Evolutionary conservation across 768 basidiomycete genomes (phyloP), one percentile per base, ranked within the genome.

Genomic region (Infundibulicybe gibba): DNA sequence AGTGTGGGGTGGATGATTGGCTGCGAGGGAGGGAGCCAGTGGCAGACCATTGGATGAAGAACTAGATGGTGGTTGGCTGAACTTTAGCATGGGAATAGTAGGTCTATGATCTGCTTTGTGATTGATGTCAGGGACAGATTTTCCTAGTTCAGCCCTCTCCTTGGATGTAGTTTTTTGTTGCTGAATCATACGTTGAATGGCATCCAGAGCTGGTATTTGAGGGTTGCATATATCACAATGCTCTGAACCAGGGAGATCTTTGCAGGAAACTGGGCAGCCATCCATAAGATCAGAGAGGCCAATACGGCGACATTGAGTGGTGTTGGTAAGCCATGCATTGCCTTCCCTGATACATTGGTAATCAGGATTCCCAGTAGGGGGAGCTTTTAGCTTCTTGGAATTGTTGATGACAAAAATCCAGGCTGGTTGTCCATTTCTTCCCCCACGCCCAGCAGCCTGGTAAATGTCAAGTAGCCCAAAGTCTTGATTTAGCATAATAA

Each of bases 401-500:
- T 14, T 10, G 13, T 49, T 37, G 34, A 49, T 17, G 13, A 43
- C n/a, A 39, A 37, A 49, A 1, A 43, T 31, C 12, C 38, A 3
- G 5, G 48, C 41, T 2, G 35, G 33, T 31, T 44, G 33, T 13
- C 52, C 52, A 43, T 50, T 47, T 1, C 56, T 38, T 1, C 56
- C 58, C 15, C 38, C 44, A 15, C 58, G 17, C 1, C 60, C 60
- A 20, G 53, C 48, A 0, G 54, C 56, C 42, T 61, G 60, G 16
- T 52, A 50, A 6, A 56, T 11, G 32, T 59, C 55, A n/a, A 54
- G 16, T 4, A 59, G 21, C 0, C 54, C 54, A 50, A 53, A 61
- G 1, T 52, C 53, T 13, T 50, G 20, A 2, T 39, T 47, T 1
- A 55, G 5, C 30, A 61, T 58, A 15, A 61, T 39, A 2, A 52